Percentiles rank a stretch among this genome's conserved stretches.
Conservation (phyloP, 768 basidiomycete species). For the Cyclocybe aegerita region DNA sequence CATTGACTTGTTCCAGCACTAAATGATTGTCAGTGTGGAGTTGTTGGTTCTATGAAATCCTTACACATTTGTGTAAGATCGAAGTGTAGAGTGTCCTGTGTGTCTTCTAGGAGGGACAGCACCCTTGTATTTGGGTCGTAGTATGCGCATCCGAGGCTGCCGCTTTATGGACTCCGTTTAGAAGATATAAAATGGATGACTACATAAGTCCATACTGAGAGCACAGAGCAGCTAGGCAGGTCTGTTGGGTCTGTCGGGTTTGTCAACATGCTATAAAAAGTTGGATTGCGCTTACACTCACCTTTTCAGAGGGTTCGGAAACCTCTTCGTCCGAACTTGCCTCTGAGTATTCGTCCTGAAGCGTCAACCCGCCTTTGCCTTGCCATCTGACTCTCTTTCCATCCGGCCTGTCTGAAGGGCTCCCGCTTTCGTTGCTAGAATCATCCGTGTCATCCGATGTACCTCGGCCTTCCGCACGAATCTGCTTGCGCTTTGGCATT, state of each 20-base stretch:
- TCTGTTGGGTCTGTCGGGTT: constrained; percentile 36
- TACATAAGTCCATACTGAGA: constrained; percentile 39
- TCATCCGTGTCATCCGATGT: too few species aligned
- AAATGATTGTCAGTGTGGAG: constrained; percentile 2
- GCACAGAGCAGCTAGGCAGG: constrained; percentile 48
- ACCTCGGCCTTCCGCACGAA: too few species aligned
- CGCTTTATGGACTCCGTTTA: constrained; percentile 37
- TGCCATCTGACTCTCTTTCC: constrained; percentile 37
- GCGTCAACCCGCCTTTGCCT: constrained; percentile 13
- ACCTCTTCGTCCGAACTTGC: constrained; percentile 19
- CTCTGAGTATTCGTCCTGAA: neutral
- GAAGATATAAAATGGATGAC: neutral
- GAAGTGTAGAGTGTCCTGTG: constrained; percentile 68
- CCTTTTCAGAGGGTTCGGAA: constrained; percentile 6
- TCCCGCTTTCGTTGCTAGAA: neutral
- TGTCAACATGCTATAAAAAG: neutral
- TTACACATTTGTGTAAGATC: constrained; percentile 54
- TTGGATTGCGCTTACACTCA: neutral
- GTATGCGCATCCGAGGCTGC: constrained; percentile 72
- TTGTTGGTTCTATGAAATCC: constrained; percentile 9
- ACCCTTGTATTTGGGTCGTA: constrained; percentile 65
- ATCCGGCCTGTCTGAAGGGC: constrained; percentile 6
- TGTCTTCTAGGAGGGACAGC: constrained; percentile 76
- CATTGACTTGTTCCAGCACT: constrained; percentile 86
- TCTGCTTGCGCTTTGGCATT: too few species aligned